Conservation (phyloP, 2,329 filamentous ascomycete species). For the Aspergillus pseudoglaucus region DNA sequence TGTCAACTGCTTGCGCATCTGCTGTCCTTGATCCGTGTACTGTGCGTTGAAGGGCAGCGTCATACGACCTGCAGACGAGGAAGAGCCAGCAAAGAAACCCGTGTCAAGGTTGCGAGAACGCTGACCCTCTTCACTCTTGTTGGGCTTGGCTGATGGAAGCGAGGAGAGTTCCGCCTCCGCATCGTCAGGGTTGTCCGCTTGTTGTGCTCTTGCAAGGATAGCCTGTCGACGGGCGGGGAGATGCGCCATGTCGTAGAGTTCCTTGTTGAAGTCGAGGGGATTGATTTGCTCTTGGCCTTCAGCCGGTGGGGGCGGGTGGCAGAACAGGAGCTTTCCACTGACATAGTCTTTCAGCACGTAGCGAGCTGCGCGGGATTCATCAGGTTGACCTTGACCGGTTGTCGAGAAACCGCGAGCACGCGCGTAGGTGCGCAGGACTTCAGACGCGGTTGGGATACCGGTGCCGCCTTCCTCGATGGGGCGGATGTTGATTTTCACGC, state of each 20-base stretch:
- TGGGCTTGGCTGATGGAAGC: conserved; percentile 14
- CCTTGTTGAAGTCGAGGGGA: conserved; percentile 71
- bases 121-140: conserved; percentile 51
- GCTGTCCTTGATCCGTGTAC: conserved; percentile 71
- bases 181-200: conserved; percentile 23
- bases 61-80: conserved; percentile 57
- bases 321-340: conserved; percentile 88
- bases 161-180: conserved; percentile 19
- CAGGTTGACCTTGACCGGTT: conserved; percentile 80
- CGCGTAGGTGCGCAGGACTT: conserved; percentile 80
- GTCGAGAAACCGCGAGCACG: conserved; percentile 85
- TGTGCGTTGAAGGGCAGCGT: conserved; percentile 82
- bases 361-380: conserved; percentile 85
- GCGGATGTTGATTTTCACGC: conserved; percentile 76
- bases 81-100: conserved; percentile 69
- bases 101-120: conserved; percentile 77
- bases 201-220: conserved; percentile 43
- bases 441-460: conserved; percentile 74
- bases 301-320: conserved; percentile 66
- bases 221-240: conserved; percentile 74
- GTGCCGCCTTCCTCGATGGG: conserved; percentile 89
- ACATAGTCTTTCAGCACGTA: conserved; percentile 96
- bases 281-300: conserved; percentile 49
- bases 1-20: conserved; percentile 67
- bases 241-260: conserved; percentile 77